Evolutionary conservation across 2,329 filamentous ascomycete genomes (phyloP), one percentile per base, ranked within the genome.

Genomic region (Hypoxylon sp.): DNA sequence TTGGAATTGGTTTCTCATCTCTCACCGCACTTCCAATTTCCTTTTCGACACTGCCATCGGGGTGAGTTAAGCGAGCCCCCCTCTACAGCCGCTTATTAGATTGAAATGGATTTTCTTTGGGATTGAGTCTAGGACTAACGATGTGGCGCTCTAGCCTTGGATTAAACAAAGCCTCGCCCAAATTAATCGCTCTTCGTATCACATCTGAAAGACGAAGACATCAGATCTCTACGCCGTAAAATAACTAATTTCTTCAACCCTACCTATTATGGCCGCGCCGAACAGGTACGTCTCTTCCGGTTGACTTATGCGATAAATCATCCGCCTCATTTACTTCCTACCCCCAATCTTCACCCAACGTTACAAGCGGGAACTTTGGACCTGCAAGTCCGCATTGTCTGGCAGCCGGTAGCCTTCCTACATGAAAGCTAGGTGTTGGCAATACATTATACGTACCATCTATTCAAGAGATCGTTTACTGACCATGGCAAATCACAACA

Each of bases 401-500:
- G 30, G 7, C 17, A 50, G 13, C 17, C 7, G 30, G 19, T 58
- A 19, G 23, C n/a, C 41, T 38, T 34, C 52, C 48, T 14, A 41
- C 13, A 25, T 36, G 2, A 43, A 46, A 36, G 34, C 45, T n/a
- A 14, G 43, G 14, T 25, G n/a, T 59, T 57, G 36, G 23, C 23
- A 25, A 48, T 30, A 25, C 34, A 43, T 13, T 14, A 30, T 43
- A 36, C n/a, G 38, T 11, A 19, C 17, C n/a, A 17, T 19, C 3
- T 46, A 34, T 50, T 14, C n/a, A 11, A 52, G 14, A 49, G 55
- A n/a, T n/a, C 2, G 25, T 51, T 53, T n/a, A 63, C 73, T 73
- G 64, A 77, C 64, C 57, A 76, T 76, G 73, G 67, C 67, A 66
- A 72, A 74, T 68, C 56, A 71, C 63, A 75, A 67, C 75, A 89